phyloP scores from a whole-genome alignment of 306 rosid species.

The Styphnolobium japonicum region DNA sequence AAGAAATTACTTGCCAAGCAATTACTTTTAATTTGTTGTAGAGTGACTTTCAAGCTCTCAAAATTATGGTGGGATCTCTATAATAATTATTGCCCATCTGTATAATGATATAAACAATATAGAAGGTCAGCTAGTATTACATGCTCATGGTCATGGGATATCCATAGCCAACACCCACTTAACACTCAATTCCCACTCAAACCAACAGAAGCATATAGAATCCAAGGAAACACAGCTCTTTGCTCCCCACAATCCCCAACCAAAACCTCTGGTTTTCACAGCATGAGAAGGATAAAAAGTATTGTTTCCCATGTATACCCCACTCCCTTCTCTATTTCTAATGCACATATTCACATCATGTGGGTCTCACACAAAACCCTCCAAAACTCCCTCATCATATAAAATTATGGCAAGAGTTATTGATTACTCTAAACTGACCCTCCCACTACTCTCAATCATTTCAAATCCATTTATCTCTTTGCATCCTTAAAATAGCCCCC shows the following conservation, averaged over 20 bases:
- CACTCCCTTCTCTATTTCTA: constrained; percentile 32
- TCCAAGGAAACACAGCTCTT: constrained; percentile 65
- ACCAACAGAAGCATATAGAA: constrained; percentile 58
- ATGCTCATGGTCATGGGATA: constrained; percentile 21
- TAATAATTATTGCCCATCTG: constrained; percentile 33
- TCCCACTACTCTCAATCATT: constrained; percentile 69
- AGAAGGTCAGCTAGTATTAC: background rate
- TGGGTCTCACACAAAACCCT: constrained; percentile 54
- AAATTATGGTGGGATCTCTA: constrained; percentile 50
- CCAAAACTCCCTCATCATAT: constrained; percentile 49
- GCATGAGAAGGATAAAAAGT: constrained; percentile 37
- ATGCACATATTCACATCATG: constrained; percentile 47
- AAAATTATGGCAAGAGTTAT: constrained; percentile 39
- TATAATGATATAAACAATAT: constrained; percentile 29
- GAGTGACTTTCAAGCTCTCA: constrained; percentile 59
- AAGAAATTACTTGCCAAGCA: constrained; percentile 45
- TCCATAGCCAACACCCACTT: constrained; percentile 59
- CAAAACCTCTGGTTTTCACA: constrained; percentile 45
- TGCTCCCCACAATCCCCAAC: constrained; percentile 65
- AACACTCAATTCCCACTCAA: constrained; percentile 42
- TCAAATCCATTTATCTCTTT: constrained; percentile 49
- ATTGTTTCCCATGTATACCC: constrained; percentile 35
- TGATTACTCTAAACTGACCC: constrained; percentile 51
- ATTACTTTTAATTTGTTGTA: constrained; percentile 42
- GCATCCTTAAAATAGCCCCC: constrained; percentile 44